Base-by-base conservation (phyloP, 2,329 filamentous ascomycete genomes). In the Aspergillus novofumigatus region DNA sequence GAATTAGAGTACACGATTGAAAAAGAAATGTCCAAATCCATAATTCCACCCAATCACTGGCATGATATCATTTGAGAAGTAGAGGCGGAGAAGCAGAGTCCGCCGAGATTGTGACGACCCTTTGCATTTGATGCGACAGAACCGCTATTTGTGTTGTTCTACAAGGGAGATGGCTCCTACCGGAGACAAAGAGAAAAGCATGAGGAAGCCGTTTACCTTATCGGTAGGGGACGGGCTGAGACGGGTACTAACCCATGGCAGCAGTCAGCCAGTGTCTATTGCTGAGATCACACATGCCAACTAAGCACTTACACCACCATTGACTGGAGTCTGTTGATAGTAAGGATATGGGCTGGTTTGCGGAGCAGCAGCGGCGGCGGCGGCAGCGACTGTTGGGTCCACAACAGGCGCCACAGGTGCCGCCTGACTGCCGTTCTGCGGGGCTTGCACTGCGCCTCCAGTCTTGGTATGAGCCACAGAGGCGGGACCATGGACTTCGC, bases 401-500 rank as follows among this genome's bases (percentile, higher is more conserved):
- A 28, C 45, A 52, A 54, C 42, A 54, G 64, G 47, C 10, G 64
- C 56, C 35, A 54, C 42, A 54, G 64, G 50, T 17, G 64, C 56
- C 35, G 55, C 51, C 53, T 63, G 64, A 50, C 54, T 56, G 42
- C 58, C 61, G 54, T 63, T 62, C 41, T 65, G 62, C 25, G 58
- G 57, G 21, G 59, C 61, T 44, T 69, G 68, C 41, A 54, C 58
- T 8, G 61, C 53, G n/a, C 66, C 69, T 20, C 67, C 65, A 14
- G 67, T 70, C 57, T 73, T 70, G 47, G 66, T 62, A 41, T 67
- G 60, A 28, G 71, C 60, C 25, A 78, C 75, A 5, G 76, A 78
- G 3, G 67, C 62, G 4, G 77, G 76, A 1, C 94, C 94, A 72
- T 95, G 94, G 58, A 97, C 84, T 72, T 96, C 90, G 47, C 87